Base-by-base conservation (phyloP, 2,329 filamentous ascomycete genomes). In the Penicillium sp. region DNA sequence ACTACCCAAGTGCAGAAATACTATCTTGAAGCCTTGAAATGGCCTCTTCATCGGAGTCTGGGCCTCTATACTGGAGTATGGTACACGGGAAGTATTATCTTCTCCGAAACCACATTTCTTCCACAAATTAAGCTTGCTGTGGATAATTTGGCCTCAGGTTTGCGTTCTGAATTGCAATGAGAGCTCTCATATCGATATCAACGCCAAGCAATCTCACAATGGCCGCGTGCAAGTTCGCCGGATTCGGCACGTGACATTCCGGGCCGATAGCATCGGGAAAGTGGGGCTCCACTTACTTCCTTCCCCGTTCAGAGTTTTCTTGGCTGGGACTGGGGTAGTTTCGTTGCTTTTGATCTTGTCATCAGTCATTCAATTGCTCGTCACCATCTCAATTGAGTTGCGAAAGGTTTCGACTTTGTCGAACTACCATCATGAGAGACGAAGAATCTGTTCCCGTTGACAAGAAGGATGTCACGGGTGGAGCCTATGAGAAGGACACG, bases 391-490 rank as follows among this genome's bases (percentile, higher is more conserved):
- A 29, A 46, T 38, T 13, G 11, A 38, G 31, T 8, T 13, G 8
- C 14, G 9, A 29, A 34, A 34, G 42, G 32, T 22, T 42, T 46
- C 13, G 42, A 16, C 24, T 18, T 43, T 42, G 24, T 27, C 24
- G 24, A 27, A 27, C 5, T 27, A 44, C 50, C 53, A 55, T 3
- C 18, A 64, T 61, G 58, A 56, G 44, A 34, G 58, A 63, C 48
- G 52, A 58, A 21, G 60, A 61, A 53, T 54, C 48, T 29, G 51
- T 57, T 48, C 58, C 39, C 16, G 55, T 44, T 7, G 53, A 58
- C 9, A 53, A 38, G 7, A 58, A 59, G 47, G 32, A 27, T 18
- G 31, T 45, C 5, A 42, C 46, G n/a, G 50, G 60, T 45, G 55
- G 54, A 14, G 39, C 52, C 7, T 45, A 56, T 36, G 38, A 59